Conservation (phyloP, 2,329 filamentous ascomycete genomes). For the Pseudogymnoascus sp. region DNA sequence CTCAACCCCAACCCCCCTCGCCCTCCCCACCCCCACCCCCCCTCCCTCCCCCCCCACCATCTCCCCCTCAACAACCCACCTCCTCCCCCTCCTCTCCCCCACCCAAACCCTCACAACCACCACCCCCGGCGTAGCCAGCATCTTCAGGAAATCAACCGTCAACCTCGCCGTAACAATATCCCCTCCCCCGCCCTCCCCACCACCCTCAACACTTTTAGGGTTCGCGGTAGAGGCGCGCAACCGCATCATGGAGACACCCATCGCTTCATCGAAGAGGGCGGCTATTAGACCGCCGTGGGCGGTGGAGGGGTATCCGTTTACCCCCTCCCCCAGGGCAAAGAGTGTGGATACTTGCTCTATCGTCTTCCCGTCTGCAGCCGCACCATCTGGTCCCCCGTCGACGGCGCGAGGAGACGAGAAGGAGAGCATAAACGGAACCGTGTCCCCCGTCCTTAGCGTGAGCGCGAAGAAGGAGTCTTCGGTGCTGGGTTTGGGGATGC, state of each 20-base stretch:
- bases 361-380: too few relatives aligned
- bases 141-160: slow-evolving; percentile 45
- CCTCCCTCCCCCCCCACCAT: slow-evolving; percentile 36
- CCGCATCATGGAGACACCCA: slow-evolving; percentile 30
- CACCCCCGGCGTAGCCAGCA: slow-evolving; percentile 40
- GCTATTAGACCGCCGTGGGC: background rate
- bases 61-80: slow-evolving; percentile 25
- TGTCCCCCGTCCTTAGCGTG: slow-evolving; percentile 42
- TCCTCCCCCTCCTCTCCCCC: slow-evolving; percentile 39
- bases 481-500: slow-evolving; percentile 29
- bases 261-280: slow-evolving; percentile 2
- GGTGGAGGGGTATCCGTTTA: slow-evolving; percentile 8
- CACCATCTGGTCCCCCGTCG: too few relatives aligned
- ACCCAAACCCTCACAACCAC: slow-evolving; percentile 45
- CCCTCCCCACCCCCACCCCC: slow-evolving; percentile 41
- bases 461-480: slow-evolving; percentile 46
- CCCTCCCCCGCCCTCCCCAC: slow-evolving; percentile 14
- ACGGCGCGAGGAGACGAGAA: background rate
- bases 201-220: slow-evolving; percentile 19
- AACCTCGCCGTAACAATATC: slow-evolving; percentile 44
- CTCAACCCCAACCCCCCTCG: slow-evolving; percentile 42
- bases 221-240: slow-evolving; percentile 14
- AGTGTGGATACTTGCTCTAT: background rate
- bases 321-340: background rate
- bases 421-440: slow-evolving; percentile 29